A percentile compares a stretch with the other conserved stretches of the same genome.
These are phyloP conservation scores for Penicillium sp. DNA, from an alignment of 2,329 filamentous ascomycete genomes.

Conservation along the genomic window DNA sequence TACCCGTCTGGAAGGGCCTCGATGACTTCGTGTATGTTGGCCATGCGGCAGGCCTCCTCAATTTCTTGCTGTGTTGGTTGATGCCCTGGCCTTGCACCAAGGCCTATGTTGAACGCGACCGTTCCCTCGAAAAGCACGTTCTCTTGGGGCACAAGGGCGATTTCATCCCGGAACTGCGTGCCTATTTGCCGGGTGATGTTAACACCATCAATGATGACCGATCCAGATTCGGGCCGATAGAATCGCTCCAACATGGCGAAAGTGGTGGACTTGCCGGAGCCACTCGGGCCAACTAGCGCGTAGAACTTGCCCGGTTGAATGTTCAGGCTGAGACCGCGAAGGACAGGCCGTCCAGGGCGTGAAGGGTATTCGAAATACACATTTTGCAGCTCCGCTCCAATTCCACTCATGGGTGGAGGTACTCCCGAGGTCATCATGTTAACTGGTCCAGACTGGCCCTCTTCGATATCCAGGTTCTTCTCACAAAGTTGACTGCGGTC, in stretches of 20 bases:
- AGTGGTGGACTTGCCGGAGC: constrained; percentile 62
- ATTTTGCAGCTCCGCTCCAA: constrained; percentile 51
- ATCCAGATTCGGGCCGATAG: constrained; percentile 47
- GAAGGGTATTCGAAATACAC: constrained; percentile 62
- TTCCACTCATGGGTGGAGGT: constrained; percentile 26
- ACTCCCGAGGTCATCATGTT: constrained; percentile 5
- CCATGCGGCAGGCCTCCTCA: constrained; percentile 58
- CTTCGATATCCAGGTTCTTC: constrained; percentile 24
- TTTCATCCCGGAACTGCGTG: constrained; percentile 37
- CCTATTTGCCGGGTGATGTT: constrained; percentile 38
- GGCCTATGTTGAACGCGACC: constrained; percentile 42
- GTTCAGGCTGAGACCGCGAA: constrained; percentile 52
- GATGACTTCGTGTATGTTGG: constrained; percentile 66
- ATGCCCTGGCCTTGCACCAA: constrained; percentile 46
- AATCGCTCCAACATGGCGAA: constrained; percentile 53
- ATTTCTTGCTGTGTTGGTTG: constrained; percentile 56
- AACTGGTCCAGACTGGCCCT: constrained; percentile 5
- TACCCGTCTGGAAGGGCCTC: constrained; percentile 58
- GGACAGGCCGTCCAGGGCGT: constrained; percentile 52
- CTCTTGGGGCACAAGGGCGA: constrained; percentile 44
- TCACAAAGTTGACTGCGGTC: constrained; percentile 15
- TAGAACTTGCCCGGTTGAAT: constrained; percentile 57
- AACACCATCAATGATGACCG: constrained; percentile 47
- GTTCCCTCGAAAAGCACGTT: constrained; percentile 44
- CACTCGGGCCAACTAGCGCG: constrained; percentile 60